Evolutionary conservation across 768 basidiomycete species (phyloP).

Genomic region (Leccinum incarnatum): DNA sequence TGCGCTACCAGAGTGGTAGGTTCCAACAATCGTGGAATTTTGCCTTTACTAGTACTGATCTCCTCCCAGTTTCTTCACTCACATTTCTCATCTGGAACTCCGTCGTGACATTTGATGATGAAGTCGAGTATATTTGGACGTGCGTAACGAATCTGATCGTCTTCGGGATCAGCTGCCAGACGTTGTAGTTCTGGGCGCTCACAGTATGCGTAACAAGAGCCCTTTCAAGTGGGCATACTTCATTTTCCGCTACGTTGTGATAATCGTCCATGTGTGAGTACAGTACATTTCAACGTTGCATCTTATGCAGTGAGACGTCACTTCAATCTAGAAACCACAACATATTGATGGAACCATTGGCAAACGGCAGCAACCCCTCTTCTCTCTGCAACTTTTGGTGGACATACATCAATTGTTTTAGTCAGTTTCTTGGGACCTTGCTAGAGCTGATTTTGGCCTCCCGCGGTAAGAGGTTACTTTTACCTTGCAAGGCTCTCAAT

Average conservation of each 20-base stretch:
- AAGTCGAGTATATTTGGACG: constrained; percentile 22
- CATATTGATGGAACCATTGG: constrained; percentile 4
- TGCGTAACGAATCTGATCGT: background rate
- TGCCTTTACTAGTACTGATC: too few species aligned
- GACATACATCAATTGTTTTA: background rate
- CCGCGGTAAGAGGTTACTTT: constrained; percentile 7
- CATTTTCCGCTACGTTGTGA: constrained; percentile 23
- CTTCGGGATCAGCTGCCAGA: background rate
- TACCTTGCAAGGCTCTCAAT: background rate
- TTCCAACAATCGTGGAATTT: too few species aligned
- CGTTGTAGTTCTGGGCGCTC: too few species aligned
- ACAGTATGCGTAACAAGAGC: constrained; percentile 23
- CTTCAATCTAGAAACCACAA: constrained; percentile 14
- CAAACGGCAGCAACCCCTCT: constrained; percentile 11
- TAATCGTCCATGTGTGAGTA: constrained; percentile 23
- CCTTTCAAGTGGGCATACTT: constrained; percentile 32
- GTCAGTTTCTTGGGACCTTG: constrained; percentile 8
- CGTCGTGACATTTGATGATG: constrained; percentile 17
- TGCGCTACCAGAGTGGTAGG: too few species aligned
- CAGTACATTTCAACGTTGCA: background rate
- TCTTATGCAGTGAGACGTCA: background rate
- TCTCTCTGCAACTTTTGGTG: constrained; percentile 10
- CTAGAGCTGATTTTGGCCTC: constrained; percentile 18
- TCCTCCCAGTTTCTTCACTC: constrained; percentile 11
- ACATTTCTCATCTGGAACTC: constrained; percentile 13